Conservation (phyloP, 306 rosid genomes). For the Medicago lupulina region DNA sequence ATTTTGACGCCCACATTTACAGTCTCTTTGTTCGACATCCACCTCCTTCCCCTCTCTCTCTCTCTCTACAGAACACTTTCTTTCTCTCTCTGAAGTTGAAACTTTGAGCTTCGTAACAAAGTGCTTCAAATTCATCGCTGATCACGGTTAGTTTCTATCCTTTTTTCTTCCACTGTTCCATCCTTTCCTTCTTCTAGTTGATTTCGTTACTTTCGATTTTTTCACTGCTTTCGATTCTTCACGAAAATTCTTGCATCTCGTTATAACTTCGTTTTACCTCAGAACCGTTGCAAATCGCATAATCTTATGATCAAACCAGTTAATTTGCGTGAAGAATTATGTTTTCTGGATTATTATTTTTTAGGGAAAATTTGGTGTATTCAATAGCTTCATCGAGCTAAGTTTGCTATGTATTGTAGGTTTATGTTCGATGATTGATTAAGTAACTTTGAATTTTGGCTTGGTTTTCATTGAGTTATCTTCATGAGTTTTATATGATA, state of each 20-base stretch:
- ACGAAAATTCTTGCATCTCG: constrained; percentile 16
- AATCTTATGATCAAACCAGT: constrained; percentile 51
- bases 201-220: neutral
- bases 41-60: neutral
- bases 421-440: constrained; percentile 31
- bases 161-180: constrained; percentile 29
- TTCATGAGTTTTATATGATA: constrained; percentile 29
- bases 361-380: constrained; percentile 37
- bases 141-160: constrained; percentile 56
- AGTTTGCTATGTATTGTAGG: constrained; percentile 21
- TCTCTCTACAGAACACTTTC: constrained; percentile 8
- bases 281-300: constrained; percentile 27
- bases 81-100: constrained; percentile 62
- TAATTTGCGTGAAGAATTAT: constrained; percentile 2
- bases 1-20: constrained; percentile 59
- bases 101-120: constrained; percentile 46
- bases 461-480: constrained; percentile 22
- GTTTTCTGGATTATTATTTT: neutral
- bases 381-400: constrained; percentile 37
- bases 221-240: constrained; percentile 7
- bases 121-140: constrained; percentile 54
- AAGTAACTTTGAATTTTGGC: constrained; percentile 4
- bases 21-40: constrained; percentile 14
- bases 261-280: constrained; percentile 31
- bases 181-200: constrained; percentile 25